phyloP scores from a whole-genome alignment of 2,329 filamentous ascomycete genomes.

The Orbilia ellipsospora region DNA sequence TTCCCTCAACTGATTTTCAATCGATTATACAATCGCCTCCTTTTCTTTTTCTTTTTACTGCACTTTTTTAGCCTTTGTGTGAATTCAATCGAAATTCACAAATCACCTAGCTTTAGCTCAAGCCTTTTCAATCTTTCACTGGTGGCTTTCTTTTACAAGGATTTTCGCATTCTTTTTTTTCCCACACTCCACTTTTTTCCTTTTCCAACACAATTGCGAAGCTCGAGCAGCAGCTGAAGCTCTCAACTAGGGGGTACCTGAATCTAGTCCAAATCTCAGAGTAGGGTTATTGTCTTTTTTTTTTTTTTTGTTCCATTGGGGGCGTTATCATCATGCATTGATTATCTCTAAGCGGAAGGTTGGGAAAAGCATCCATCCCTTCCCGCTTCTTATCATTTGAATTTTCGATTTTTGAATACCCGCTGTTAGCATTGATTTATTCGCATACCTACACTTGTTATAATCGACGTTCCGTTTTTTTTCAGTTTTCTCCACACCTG shows the following conservation, averaged over 20 bases:
- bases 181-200: conserved; percentile 17
- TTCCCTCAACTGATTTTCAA: conserved; percentile 33
- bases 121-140: conserved; percentile 8
- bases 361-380: conserved; percentile 11
- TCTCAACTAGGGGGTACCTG: conserved; percentile 4
- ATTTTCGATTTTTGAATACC: conserved; percentile 42
- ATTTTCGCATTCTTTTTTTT: background rate
- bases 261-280: conserved; percentile 30
- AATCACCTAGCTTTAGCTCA: too few species aligned
- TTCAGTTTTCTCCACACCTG: conserved; percentile 24
- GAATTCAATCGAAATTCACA: conserved; percentile 2
- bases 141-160: background rate
- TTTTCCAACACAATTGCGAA: conserved; percentile 36
- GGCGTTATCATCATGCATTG: conserved; percentile 29
- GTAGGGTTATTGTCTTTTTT: conserved; percentile 14
- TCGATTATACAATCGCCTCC: background rate
- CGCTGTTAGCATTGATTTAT: conserved; percentile 45
- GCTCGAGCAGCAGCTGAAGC: conserved; percentile 2
- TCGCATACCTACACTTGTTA: conserved; percentile 9
- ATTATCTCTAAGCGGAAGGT: conserved; percentile 27
- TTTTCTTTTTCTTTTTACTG: background rate
- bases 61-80: conserved; percentile 17
- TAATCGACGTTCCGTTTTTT: conserved; percentile 31
- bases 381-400: conserved; percentile 15
- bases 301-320: conserved; percentile 9